phyloP scores from a whole-genome alignment of 129 eudicot genomes.

The Lactuca saligna region DNA sequence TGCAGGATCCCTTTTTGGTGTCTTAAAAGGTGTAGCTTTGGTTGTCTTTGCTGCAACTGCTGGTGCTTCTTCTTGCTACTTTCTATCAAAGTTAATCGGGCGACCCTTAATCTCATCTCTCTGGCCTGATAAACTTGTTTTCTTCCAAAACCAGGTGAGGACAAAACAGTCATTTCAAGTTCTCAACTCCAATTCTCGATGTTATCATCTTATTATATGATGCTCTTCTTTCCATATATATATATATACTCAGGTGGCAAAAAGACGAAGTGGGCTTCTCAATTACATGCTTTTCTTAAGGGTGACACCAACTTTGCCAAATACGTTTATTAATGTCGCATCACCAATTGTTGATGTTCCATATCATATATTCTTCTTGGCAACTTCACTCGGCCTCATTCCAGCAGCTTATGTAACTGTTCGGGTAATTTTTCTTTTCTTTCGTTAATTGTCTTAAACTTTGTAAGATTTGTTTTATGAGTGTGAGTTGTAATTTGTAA shows the following conservation, averaged over 20 bases:
- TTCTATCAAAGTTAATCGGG: slow-evolving; percentile 78
- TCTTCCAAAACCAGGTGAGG: slow-evolving; percentile 87
- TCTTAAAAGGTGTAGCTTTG: slow-evolving; percentile 74
- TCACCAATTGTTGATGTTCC: slow-evolving; percentile 82
- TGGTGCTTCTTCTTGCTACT: slow-evolving; percentile 95
- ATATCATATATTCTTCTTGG: slow-evolving; percentile 64
- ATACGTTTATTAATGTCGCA: slow-evolving; percentile 80
- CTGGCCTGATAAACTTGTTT: slow-evolving; percentile 82
- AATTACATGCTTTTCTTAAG: slow-evolving; percentile 77
- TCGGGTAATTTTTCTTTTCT: slow-evolving; percentile 41
- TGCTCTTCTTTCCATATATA: not conserved
- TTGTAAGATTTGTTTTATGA: not conserved
- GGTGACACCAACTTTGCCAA: slow-evolving; percentile 85
- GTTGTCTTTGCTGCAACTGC: slow-evolving; percentile 88
- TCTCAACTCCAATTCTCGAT: not conserved
- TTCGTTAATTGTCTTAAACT: not conserved
- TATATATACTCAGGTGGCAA: slow-evolving; percentile 61
- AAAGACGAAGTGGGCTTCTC: slow-evolving; percentile 54
- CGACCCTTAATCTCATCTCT: slow-evolving; percentile 76
- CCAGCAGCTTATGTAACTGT: slow-evolving; percentile 87
- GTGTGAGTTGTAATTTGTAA: not conserved
- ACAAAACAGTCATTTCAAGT: not conserved
- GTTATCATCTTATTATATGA: not conserved
- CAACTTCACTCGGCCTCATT: slow-evolving; percentile 69
- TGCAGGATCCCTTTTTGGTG: slow-evolving; percentile 88